Evolutionary conservation across 345 rosid genomes (phyloP).

Genomic region (Hirschfeldia incana): DNA sequence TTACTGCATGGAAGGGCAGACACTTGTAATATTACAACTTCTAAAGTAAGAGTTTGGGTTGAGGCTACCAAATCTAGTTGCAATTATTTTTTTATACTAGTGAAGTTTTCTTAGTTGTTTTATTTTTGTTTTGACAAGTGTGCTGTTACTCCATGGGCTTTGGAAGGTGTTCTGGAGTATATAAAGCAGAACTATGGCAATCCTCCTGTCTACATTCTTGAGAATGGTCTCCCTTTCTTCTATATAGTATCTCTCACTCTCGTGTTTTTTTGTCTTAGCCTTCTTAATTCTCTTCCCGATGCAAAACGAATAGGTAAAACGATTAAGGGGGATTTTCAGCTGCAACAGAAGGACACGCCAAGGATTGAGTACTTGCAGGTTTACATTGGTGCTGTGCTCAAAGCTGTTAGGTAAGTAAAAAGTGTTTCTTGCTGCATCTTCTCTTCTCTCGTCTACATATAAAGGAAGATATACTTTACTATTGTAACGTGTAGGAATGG

Average conservation of each 20-base stretch:
- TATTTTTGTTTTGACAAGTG: neutral
- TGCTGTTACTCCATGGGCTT: neutral
- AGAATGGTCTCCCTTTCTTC: neutral
- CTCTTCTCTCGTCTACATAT: neutral
- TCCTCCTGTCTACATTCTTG: conserved; percentile 10
- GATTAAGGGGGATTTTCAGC: neutral
- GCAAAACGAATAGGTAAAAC: neutral
- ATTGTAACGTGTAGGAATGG: neutral
- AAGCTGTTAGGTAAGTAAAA: neutral
- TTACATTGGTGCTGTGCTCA: neutral
- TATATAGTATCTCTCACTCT: neutral
- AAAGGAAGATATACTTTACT: neutral
- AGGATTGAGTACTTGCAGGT: neutral
- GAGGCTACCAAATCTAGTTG: neutral
- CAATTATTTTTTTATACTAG: neutral
- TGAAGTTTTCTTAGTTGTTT: neutral
- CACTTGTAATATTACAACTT: neutral
- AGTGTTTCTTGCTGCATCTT: neutral
- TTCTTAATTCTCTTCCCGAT: neutral
- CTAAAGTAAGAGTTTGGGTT: neutral
- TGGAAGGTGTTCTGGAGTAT: neutral
- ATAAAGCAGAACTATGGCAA: neutral
- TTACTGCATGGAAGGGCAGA: neutral
- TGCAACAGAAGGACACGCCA: neutral
- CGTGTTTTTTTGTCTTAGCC: neutral